These are phyloP conservation scores for Saturnispora saitoi DNA, from an alignment of 805 yeast species.

Conservation along the genomic window DNA sequence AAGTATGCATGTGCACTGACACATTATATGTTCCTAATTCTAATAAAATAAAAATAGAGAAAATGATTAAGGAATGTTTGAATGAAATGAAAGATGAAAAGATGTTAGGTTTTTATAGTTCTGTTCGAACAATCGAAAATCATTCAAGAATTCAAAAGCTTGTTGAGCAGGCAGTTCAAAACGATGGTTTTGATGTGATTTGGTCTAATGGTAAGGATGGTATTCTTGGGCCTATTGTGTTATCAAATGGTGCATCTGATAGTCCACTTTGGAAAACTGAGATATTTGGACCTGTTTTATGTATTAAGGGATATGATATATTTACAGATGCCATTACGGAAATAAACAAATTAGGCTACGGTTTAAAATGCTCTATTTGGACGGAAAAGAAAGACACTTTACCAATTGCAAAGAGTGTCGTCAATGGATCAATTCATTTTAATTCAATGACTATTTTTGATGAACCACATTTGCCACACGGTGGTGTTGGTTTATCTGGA, in stretches of 20 bases:
- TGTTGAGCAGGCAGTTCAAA: conserved; percentile 30
- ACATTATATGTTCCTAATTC: conserved; percentile 29
- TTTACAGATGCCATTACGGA: conserved; percentile 16
- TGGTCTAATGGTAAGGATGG: background rate
- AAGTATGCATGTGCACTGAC: conserved; percentile 39
- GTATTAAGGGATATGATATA: conserved; percentile 24
- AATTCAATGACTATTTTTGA: conserved; percentile 19
- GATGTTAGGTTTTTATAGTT: conserved; percentile 10
- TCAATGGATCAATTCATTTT: conserved; percentile 34
- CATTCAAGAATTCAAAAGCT: conserved; percentile 20
- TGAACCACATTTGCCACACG: conserved; percentile 33
- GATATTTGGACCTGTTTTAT: conserved; percentile 37
- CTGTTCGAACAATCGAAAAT: conserved; percentile 27
- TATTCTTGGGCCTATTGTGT: conserved; percentile 25
- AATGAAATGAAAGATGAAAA: conserved; percentile 12
- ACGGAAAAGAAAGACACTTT: conserved; percentile 11
- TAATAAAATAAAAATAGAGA: conserved; percentile 27
- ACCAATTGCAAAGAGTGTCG: conserved; percentile 15
- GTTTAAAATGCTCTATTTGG: conserved; percentile 38
- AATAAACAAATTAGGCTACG: conserved; percentile 28
- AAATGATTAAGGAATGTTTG: conserved; percentile 13
- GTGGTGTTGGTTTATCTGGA: conserved; percentile 38
- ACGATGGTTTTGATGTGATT: conserved; percentile 30
- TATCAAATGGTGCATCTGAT: conserved; percentile 26
- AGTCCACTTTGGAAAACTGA: conserved; percentile 29